Base-by-base conservation (phyloP, 352 stramenopile species). In the Globisporangium nagaii region DNA sequence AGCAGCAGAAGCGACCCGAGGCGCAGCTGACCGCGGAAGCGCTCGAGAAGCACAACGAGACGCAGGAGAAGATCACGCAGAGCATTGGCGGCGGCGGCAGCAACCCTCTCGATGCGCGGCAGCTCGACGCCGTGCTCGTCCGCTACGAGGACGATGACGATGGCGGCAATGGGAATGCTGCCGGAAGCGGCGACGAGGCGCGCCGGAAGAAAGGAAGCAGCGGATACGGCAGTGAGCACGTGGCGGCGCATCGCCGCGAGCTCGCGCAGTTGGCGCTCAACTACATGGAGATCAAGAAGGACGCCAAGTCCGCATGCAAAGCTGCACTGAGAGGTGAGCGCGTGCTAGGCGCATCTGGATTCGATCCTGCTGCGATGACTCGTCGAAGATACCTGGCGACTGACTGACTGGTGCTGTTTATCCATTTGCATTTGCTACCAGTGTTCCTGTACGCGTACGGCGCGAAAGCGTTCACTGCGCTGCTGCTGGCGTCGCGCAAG, bases 401-500 rank as follows among this genome's bases (percentile, higher is more conserved):
- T n/a, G n/a, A n/a, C n/a, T n/a, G n/a, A n/a, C n/a, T 32, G 3
- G 11, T 47, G 11, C 28, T 52, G 1, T 41, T 20, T 53, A 32
- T 2, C 20, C 28, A 17, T 25, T 13, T 12, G 15, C 11, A 8
- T 31, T 17, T 32, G 12, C 10, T 39, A 30, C 35, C 30, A 71
- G 77, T 78, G 25, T 90, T 90, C 54, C 32, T 90, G 17, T 66
- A 88, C 28, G 82, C 84, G 15, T 94, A 91, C 56, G 82, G 82
- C 36, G 80, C 83, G 4, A 94, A 94, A 60, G 79, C 79, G 11
- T 90, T 92, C 56, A 93, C 84, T 25, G 80, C 82, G 13, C 58
- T 94, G 17, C 61, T 94, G 22, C 50, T 94, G 22, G 80, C 83
- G 24, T 88, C 77, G 19, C 77, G 81, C 22, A 92, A 90, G 54